Evolutionary conservation across 495 filamentous ascomycete genomes (phyloP), one percentile per base, ranked within the genome.

Genomic region (Copromyces sp.): DNA sequence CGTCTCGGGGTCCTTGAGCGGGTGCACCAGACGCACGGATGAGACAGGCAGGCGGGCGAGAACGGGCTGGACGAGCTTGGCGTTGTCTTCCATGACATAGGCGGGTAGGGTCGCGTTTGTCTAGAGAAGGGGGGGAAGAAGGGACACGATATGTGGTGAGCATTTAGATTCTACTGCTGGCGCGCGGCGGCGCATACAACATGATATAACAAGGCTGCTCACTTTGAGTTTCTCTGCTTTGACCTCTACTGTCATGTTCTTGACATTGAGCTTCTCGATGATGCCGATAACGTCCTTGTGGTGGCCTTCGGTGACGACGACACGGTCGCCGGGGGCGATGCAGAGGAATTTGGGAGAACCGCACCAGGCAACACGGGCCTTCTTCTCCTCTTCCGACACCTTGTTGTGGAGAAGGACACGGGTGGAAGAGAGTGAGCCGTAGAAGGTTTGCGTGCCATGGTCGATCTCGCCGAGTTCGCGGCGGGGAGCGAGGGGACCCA

Each of bases 261-360:
- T 20, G 45, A 76, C 85, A 2, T 86, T 81, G 24, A 77, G 78
- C n/a, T 80, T 75, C 68, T 71, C 77, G 39, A 98, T 88, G 39
- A 82, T 82, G 38, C 90, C 90, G 82, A 99, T 97, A 81, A 90
- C 91, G 72, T 93, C 93, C 83, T 90, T 91, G 74, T 94, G 91
- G 72, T 84, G 84, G 29, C 94, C 94, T 69, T 90, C 89, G 65
- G 91, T 82, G 40, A 97, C 79, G 42, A 93, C 92, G 39, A 97
- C 92, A 70, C 94, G 86, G 77, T 98, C 94, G 9, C 88, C 89
- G 9, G 81, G 77, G 17, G 84, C 87, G 74, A 98, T 85, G 71
- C 91, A 90, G 73, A 90, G 84, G 75, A 85, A 84, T 76, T 86
- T 84, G 47, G 85, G 82, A 70, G 88, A 89, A 59, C 84, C 84